Evolutionary conservation across 2,329 filamentous ascomycete species (phyloP).

Genomic region (Lachnellula subtilissima): DNA sequence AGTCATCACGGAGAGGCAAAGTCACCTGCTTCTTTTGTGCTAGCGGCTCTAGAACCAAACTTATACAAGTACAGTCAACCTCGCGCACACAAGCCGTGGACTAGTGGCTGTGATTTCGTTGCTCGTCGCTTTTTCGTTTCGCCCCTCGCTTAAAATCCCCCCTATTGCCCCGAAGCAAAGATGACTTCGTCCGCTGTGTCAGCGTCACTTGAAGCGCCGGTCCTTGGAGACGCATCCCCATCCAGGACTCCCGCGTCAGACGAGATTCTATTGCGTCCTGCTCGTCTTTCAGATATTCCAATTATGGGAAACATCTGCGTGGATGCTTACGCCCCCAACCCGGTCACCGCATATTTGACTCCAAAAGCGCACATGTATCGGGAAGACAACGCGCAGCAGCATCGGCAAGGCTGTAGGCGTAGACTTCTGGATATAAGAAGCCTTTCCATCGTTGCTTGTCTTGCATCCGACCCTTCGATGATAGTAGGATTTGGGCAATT

Average conservation of each 20-base stretch:
- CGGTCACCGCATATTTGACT: constrained; percentile 12
- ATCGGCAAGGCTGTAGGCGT: constrained; percentile 4
- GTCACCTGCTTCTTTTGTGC: no score
- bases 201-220: not conserved
- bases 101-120: no score
- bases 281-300: constrained; percentile 12
- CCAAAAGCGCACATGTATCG: constrained; percentile 13
- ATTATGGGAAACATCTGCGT: constrained; percentile 5
- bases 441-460: constrained; percentile 18
- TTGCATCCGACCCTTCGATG: constrained; percentile 2
- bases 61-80: no score
- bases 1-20: no score
- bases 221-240: not conserved
- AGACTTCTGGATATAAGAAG: constrained; percentile 5
- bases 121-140: not conserved
- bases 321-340: constrained; percentile 11
- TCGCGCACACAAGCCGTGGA: no score
- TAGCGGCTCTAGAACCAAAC: no score
- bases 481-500: constrained; percentile 18
- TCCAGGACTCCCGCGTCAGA: not conserved
- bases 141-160: not conserved
- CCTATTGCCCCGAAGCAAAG: not conserved
- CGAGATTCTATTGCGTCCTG: constrained; percentile 5
- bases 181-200: not conserved
- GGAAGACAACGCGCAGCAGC: constrained; percentile 3